phyloP scores from a whole-genome alignment of 1,284 basidiomycete species.

The Hymenochaete sp. region DNA sequence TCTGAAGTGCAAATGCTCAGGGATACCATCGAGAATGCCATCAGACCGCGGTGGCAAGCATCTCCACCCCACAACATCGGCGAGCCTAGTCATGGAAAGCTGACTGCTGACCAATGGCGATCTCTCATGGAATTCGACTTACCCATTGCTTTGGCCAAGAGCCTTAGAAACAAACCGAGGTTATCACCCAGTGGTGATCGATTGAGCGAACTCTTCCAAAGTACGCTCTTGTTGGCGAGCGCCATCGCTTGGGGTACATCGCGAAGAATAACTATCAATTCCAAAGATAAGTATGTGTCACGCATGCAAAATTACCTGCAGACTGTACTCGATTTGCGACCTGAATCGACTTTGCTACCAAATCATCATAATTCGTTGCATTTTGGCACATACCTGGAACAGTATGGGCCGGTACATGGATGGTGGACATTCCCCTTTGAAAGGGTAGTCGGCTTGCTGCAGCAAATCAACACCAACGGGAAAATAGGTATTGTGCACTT shows the following conservation, averaged over 20 bases:
- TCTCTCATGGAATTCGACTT: conserved; percentile 26
- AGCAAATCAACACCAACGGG: conserved; percentile 20
- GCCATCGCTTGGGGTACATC: too few species aligned
- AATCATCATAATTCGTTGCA: conserved; percentile 23
- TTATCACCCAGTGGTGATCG: not conserved
- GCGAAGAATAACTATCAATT: too few species aligned
- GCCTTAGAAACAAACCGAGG: conserved; percentile 21
- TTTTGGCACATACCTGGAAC: conserved; percentile 18
- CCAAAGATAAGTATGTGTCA: not conserved
- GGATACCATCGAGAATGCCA: conserved; percentile 23
- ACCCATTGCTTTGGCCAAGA: conserved; percentile 26
- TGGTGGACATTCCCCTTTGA: conserved; percentile 24
- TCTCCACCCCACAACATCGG: conserved; percentile 29
- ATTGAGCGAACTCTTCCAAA: not conserved
- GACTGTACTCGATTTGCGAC: not conserved
- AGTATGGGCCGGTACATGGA: conserved; percentile 20
- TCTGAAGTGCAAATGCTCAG: too few species aligned
- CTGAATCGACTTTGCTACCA: not conserved
- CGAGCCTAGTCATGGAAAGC: conserved; percentile 23
- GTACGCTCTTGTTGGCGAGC: not conserved
- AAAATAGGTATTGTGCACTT: conserved; percentile 2
- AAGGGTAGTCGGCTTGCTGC: conserved; percentile 21
- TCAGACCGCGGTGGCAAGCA: conserved; percentile 27
- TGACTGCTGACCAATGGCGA: conserved; percentile 34
- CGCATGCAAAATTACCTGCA: conserved; percentile 3